Base-by-base conservation (phyloP, 2,329 filamentous ascomycete species). In the Penicillium sp. region DNA sequence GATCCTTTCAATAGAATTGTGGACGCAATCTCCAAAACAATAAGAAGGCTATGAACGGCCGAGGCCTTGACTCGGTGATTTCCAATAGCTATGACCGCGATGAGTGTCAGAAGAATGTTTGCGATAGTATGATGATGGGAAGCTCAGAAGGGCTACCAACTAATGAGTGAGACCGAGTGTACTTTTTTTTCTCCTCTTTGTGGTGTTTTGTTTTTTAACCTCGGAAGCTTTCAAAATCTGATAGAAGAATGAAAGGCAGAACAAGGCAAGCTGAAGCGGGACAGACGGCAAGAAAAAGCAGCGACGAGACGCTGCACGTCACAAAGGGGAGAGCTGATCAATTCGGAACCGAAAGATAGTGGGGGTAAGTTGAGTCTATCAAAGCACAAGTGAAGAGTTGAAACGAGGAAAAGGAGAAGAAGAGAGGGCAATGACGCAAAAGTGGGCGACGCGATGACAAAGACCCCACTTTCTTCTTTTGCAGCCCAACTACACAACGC, bases 371-470 rank as follows among this genome's bases (percentile, higher is more conserved):
- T 21, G 39, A 21, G 21, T 50, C 14, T 26, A 10, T 35, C 9
- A 35, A 11, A 31, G 14, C 23, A 45, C 16, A 11, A 23, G 29
- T 48, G 26, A 39, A 39, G 45, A 33, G 27, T 51, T 51, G 49
- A 51, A 42, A 51, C 49, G 35, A 26, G 19, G 26, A 44, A 37
- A 33, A 42, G 35, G 19, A 45, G 27, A 52, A 43, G 37, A 33
- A 43, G 25, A 26, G 46, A 27, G 27, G 33, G 33, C 35, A 27
- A 50, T 50, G 48, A 50, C 48, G 48, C 48, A 52, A 52, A 52
- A 23, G 50, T 44, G 39, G 37, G 37, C 31, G 39, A 37, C 31
- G 35, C 31, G 35, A 45, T 52, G 50, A 45, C 37, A 52, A 52
- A 44, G 50, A 52, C 50, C 37, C 50, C 39, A 44, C 50, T 44